Conservation (phyloP, 2,329 filamentous ascomycete genomes). For the Colletotrichum spaethianum region DNA sequence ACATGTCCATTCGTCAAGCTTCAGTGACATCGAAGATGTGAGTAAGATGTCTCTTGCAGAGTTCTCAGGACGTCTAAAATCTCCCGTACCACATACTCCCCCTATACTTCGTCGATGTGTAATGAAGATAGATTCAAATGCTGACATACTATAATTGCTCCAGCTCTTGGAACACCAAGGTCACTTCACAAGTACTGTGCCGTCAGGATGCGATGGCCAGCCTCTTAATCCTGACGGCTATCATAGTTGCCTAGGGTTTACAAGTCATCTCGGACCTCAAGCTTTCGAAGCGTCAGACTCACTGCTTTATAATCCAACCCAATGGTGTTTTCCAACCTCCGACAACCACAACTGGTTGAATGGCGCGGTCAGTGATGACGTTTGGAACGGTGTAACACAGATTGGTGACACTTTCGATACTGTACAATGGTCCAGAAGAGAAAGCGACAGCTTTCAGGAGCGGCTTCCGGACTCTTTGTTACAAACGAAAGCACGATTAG, state of each 20-base stretch:
- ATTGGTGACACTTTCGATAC: neutral
- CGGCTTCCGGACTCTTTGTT: neutral
- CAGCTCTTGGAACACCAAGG: neutral
- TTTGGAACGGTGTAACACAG: neutral
- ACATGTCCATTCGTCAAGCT: neutral
- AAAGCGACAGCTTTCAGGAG: neutral
- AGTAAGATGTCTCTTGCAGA: neutral
- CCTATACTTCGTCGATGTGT: neutral
- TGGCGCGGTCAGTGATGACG: neutral
- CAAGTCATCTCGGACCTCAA: neutral
- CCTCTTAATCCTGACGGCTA: neutral
- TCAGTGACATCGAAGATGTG: neutral
- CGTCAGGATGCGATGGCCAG: neutral
- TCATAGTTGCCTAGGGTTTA: neutral
- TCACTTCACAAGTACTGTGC: neutral
- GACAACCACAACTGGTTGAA: neutral
- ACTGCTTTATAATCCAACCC: neutral
- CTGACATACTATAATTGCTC: neutral
- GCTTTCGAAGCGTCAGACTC: neutral
- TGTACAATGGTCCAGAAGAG: neutral
- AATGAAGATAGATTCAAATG: neutral
- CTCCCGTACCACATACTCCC: neutral
- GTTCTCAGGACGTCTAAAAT: neutral
- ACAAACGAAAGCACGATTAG: neutral
- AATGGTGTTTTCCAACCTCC: constrained; percentile 1